Percentiles rank a stretch among this genome's conserved stretches.
Conservation (phyloP, 163 green algal genomes). For the Coccomyxa subellipsoidea region DNA sequence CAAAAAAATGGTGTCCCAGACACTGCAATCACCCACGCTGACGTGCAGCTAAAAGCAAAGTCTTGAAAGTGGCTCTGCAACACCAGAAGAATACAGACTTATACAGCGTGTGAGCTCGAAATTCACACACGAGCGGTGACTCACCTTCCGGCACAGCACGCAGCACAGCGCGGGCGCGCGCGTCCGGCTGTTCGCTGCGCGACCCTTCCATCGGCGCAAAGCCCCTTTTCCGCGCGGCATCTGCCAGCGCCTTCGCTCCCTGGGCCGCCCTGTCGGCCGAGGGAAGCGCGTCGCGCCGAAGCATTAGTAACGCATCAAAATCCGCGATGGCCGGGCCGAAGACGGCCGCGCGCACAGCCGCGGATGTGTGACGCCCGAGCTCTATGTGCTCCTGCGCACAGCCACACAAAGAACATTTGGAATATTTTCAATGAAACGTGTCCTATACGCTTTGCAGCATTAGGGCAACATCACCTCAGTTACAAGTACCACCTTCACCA, state of each 20-base stretch:
- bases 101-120: background rate
- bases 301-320: conserved; percentile 53
- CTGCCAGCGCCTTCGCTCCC: background rate
- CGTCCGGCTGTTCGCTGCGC: background rate
- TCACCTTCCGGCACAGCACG: conserved; percentile 9
- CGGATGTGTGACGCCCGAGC: background rate
- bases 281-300: conserved; percentile 55
- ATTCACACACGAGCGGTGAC: background rate
- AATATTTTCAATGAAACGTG: background rate
- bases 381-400: conserved; percentile 8
- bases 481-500: too few relatives aligned
- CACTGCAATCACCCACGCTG: too few relatives aligned
- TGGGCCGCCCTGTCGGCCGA: conserved; percentile 16
- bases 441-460: too few relatives aligned
- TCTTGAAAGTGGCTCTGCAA: too few relatives aligned
- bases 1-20: too few relatives aligned
- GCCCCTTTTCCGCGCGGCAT: background rate
- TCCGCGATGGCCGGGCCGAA: conserved; percentile 33
- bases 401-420: background rate
- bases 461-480: too few relatives aligned
- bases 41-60: too few relatives aligned
- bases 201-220: background rate
- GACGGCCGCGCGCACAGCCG: background rate
- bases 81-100: too few relatives aligned
- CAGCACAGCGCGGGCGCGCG: background rate